Evolutionary conservation across 1,139 yeast species (phyloP).

Genomic region (Kodamaea sp.): DNA sequence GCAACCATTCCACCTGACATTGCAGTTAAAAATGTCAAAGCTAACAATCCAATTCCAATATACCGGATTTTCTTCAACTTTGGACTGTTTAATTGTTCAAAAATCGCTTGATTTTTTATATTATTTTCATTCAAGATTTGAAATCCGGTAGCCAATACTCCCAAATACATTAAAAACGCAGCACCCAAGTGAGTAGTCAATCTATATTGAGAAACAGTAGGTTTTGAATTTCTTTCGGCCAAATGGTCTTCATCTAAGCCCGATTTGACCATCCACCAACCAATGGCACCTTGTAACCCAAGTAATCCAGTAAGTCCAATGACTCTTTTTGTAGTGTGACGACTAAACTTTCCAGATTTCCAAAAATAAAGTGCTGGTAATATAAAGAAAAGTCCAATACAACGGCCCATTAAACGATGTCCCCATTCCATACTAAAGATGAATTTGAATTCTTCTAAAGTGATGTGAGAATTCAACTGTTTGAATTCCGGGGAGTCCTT

Average conservation of each 20-base stretch:
- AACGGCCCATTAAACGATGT: constrained; percentile 88
- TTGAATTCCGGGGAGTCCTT: constrained; percentile 86
- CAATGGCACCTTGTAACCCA: constrained; percentile 92
- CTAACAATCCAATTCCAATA: constrained; percentile 53
- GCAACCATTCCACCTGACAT: constrained; percentile 98
- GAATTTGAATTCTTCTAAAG: constrained; percentile 89
- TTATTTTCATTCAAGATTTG: constrained; percentile 76
- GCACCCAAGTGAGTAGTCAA: constrained; percentile 93
- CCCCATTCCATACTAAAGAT: constrained; percentile 98
- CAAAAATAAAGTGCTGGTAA: constrained; percentile 85
- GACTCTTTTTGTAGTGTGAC: constrained; percentile 64
- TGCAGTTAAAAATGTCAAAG: constrained; percentile 78
- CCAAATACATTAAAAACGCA: constrained; percentile 82
- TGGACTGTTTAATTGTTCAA: constrained; percentile 52
- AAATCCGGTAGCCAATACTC: constrained; percentile 87
- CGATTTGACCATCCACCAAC: constrained; percentile 99
- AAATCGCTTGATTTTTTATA: constrained; percentile 45
- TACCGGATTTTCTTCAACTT: constrained; percentile 54
- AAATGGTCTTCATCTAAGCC: constrained; percentile 84
- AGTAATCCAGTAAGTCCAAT: constrained; percentile 70
- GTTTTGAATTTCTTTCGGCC: constrained; percentile 78
- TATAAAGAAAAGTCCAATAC: constrained; percentile 79
- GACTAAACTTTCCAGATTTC: constrained; percentile 59
- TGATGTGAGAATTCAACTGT: constrained; percentile 83
- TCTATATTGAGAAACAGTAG: constrained; percentile 95